Evolutionary conservation across 768 basidiomycete species (phyloP).

Genomic region (Macrolepiota albuminosa): DNA sequence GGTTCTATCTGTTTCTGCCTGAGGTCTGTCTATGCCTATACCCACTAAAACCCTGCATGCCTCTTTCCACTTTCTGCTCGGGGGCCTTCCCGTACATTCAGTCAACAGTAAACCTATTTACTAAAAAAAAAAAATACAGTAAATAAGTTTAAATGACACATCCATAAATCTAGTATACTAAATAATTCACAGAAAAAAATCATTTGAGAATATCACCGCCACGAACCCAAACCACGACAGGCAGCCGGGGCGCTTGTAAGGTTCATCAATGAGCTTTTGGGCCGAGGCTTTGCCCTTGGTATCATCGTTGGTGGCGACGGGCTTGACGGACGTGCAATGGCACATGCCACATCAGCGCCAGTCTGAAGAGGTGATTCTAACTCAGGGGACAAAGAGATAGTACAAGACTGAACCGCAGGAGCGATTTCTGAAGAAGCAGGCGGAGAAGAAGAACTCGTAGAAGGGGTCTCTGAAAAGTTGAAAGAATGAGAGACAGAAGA

Average conservation of each 20-base stretch:
- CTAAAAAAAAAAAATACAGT: no score
- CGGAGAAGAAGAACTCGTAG: not conserved
- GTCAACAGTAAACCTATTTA: no score
- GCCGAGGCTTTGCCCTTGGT: not conserved
- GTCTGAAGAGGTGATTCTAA: not conserved
- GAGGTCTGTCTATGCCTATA: no score
- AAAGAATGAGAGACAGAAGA: not conserved
- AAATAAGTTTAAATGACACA: no score
- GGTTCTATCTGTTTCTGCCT: no score
- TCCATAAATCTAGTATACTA: not conserved
- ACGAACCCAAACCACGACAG: not conserved
- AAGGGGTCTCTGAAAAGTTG: not conserved
- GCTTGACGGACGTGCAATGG: not conserved
- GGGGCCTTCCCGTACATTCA: no score
- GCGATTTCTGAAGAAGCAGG: not conserved
- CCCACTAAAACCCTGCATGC: no score
- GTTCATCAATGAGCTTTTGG: not conserved
- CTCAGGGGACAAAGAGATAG: not conserved
- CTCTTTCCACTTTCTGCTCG: no score
- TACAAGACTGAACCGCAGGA: not conserved
- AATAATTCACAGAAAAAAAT: not conserved
- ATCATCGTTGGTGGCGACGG: not conserved
- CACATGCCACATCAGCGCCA: not conserved
- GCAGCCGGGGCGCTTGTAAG: not conserved
- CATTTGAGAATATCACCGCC: not conserved